These are phyloP conservation scores for Botrytis sinoallii DNA, from an alignment of 2,329 filamentous ascomycete genomes.

Conservation along the genomic window DNA sequence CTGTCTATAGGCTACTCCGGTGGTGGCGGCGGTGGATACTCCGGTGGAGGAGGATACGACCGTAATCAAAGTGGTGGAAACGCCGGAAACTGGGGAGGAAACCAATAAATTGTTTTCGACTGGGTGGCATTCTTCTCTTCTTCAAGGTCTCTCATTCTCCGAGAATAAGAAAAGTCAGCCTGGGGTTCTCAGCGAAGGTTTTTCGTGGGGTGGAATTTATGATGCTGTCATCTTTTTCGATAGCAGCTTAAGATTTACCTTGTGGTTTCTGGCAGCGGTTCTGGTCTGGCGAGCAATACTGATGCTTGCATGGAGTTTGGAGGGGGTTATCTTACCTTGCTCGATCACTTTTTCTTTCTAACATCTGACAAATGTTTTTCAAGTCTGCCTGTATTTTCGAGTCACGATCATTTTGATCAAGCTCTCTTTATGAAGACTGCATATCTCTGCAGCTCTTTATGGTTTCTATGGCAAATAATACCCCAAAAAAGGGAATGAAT, in stretches of 20 bases:
- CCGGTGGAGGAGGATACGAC: conserved; percentile 12
- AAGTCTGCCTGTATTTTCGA: conserved; percentile 30
- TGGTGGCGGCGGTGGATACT: conserved; percentile 7
- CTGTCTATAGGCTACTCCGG: conserved; percentile 12
- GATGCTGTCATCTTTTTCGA: conserved; percentile 29
- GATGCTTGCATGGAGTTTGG: conserved; percentile 39
- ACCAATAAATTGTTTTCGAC: conserved; percentile 11
- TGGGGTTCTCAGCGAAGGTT: conserved; percentile 36
- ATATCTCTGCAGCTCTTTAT: conserved; percentile 30
- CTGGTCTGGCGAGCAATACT: conserved; percentile 32
- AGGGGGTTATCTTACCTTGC: conserved; percentile 32
- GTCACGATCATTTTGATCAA: conserved; percentile 36
- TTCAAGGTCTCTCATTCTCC: conserved; percentile 2
- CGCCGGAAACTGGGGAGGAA: conserved; percentile 16
- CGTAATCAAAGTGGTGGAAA: conserved; percentile 13
- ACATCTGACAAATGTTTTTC: conserved; percentile 27
- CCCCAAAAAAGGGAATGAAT: conserved; percentile 21
- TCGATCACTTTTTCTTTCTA: conserved; percentile 32
- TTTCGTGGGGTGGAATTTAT: conserved; percentile 36
- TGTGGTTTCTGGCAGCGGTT: conserved; percentile 38
- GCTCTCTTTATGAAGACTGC: conserved; percentile 32
- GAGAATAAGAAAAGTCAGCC: conserved; percentile 37
- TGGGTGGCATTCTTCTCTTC: conserved; percentile 7
- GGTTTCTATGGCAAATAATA: conserved; percentile 34
- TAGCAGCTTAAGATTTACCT: conserved; percentile 30